Conservation (phyloP, 129 eudicot species). For the Escallonia rubra region DNA sequence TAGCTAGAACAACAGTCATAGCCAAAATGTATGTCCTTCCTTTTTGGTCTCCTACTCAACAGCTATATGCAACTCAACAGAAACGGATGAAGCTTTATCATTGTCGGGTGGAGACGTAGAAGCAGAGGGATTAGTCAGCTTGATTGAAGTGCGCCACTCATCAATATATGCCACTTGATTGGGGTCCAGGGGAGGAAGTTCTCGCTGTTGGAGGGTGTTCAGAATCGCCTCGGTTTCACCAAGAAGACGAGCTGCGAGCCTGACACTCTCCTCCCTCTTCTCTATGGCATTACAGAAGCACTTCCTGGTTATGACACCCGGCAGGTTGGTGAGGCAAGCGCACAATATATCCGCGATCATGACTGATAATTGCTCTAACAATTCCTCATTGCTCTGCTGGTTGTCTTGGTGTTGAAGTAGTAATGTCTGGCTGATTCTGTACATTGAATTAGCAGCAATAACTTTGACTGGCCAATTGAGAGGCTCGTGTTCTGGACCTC, state of each 20-base stretch:
- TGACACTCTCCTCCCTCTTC: conserved; percentile 48
- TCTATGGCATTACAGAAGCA: conserved; percentile 55
- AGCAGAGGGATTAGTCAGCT: conserved; percentile 2
- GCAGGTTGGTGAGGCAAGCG: conserved; percentile 67
- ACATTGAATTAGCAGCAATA: conserved; percentile 74
- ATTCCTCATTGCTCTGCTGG: conserved; percentile 16
- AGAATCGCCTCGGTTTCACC: conserved; percentile 54
- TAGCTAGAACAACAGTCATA: too few species aligned
- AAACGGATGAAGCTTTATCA: neutral
- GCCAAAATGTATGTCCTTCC: too few species aligned
- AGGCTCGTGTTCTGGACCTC: conserved; percentile 41
- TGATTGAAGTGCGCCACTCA: conserved; percentile 35
- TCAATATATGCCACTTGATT: conserved; percentile 44
- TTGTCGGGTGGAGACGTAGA: neutral
- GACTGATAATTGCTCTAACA: conserved; percentile 31
- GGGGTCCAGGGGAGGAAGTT: conserved; percentile 32
- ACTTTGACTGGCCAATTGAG: conserved; percentile 53
- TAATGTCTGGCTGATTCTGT: conserved; percentile 55
- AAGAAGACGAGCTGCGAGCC: conserved; percentile 47
- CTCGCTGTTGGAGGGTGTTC: conserved; percentile 31
- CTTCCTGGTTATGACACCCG: conserved; percentile 39
- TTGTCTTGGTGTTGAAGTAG: conserved; percentile 7
- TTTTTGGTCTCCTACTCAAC: neutral
- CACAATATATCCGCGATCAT: conserved; percentile 45
- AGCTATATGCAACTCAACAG: neutral